These are phyloP conservation scores for Calonectria pauciramosa DNA, from an alignment of 2,329 filamentous ascomycete genomes.

Conservation along the genomic window DNA sequence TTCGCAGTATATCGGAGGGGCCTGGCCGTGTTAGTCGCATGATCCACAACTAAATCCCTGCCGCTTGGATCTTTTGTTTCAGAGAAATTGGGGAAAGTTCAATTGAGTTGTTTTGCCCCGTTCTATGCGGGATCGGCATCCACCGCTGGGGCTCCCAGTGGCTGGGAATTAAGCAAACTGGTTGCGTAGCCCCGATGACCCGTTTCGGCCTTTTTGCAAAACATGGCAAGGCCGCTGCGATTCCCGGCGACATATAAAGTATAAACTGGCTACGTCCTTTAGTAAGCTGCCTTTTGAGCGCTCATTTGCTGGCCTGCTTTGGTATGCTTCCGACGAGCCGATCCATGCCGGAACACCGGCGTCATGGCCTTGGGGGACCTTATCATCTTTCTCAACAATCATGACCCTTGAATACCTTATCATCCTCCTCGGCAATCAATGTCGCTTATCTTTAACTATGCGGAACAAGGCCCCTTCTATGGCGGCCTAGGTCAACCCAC, in stretches of 20 bases:
- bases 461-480: neutral
- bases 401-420: neutral
- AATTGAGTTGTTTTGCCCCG: neutral
- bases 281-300: neutral
- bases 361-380: neutral
- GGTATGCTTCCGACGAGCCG: neutral
- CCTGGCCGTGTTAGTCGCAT: neutral
- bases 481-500: no score
- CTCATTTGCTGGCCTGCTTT: neutral
- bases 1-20: neutral
- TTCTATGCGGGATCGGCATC: neutral
- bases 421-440: neutral
- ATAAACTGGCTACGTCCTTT: neutral
- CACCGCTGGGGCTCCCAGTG: neutral
- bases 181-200: neutral
- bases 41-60: conserved; percentile 4
- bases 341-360: neutral
- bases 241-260: neutral
- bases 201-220: neutral
- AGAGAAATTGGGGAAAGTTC: neutral
- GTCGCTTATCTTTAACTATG: neutral
- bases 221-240: neutral
- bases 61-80: conserved; percentile 4
- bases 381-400: no score
- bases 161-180: neutral